These are phyloP conservation scores for Cornus suecica DNA, from an alignment of 148 eudicot species.

Conservation along the genomic window DNA sequence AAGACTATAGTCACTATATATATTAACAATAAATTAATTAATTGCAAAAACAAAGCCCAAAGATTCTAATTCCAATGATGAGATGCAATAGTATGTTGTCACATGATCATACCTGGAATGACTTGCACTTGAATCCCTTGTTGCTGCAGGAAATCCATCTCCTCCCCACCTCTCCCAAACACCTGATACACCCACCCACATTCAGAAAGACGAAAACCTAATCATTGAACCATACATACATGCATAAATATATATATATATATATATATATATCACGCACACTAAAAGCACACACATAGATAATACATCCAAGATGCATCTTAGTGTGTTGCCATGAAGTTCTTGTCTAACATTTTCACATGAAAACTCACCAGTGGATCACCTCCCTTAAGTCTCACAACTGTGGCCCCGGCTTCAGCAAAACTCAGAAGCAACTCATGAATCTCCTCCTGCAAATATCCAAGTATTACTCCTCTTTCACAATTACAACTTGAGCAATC, in stretches of 20 bases:
- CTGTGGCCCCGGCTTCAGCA: conserved; percentile 93
- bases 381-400: conserved; percentile 95
- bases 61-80: neutral
- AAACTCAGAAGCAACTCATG: conserved; percentile 90
- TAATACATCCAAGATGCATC: neutral
- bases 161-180: conserved; percentile 98
- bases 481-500: neutral
- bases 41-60: neutral
- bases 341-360: neutral
- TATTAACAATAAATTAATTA: neutral
- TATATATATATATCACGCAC: no score
- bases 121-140: conserved; percentile 92
- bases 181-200: conserved; percentile 31
- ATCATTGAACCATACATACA: no score
- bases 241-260: no score
- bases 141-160: conserved; percentile 93
- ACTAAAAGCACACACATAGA: no score
- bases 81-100: neutral
- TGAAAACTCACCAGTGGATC: conserved; percentile 78
- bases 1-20: neutral
- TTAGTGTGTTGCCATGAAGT: neutral
- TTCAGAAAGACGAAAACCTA: neutral
- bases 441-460: conserved; percentile 75
- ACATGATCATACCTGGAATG: conserved; percentile 63
- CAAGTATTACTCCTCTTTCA: neutral